Percentiles rank a stretch among this genome's conserved stretches.
phyloP scores from a whole-genome alignment of 139 green algal species.

The Gonium pectorale region DNA sequence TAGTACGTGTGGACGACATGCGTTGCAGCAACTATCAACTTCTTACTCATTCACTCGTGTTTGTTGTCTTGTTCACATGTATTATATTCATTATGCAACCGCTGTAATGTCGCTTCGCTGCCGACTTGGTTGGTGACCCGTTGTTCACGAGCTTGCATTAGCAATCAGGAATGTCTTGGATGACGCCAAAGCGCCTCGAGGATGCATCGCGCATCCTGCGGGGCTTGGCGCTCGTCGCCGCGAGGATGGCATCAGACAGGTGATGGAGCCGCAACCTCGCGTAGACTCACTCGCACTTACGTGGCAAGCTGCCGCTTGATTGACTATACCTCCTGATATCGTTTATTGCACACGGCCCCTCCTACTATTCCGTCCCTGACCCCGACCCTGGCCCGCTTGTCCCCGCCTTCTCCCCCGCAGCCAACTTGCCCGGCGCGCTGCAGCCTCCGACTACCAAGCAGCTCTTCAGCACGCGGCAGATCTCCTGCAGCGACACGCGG shows the following conservation, averaged over 20 bases:
- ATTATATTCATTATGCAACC: too few relatives aligned
- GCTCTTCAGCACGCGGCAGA: constrained; percentile 44
- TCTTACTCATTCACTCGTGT: too few relatives aligned
- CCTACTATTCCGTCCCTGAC: not conserved
- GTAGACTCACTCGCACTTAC: not conserved
- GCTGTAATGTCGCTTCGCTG: too few relatives aligned
- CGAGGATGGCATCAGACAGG: constrained; percentile 68
- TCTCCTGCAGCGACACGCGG: constrained; percentile 35
- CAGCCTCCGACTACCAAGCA: constrained; percentile 34
- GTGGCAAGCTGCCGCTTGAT: not conserved
- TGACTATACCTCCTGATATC: not conserved
- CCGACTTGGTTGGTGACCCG: too few relatives aligned
- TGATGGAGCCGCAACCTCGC: not conserved
- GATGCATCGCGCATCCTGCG: constrained; percentile 70
- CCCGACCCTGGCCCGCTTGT: not conserved
- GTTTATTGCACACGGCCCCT: not conserved
- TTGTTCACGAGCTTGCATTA: too few relatives aligned
- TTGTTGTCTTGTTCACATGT: too few relatives aligned
- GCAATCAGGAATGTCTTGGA: constrained; percentile 56
- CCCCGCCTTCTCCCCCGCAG: constrained; percentile 5
- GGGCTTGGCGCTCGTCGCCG: constrained; percentile 69
- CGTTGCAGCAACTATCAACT: too few relatives aligned
- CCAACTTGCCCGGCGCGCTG: constrained; percentile 18
- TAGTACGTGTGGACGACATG: too few relatives aligned
- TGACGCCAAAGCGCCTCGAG: constrained; percentile 70